phyloP scores from a whole-genome alignment of 352 stramenopile species.

The Phytophthora meadii region DNA sequence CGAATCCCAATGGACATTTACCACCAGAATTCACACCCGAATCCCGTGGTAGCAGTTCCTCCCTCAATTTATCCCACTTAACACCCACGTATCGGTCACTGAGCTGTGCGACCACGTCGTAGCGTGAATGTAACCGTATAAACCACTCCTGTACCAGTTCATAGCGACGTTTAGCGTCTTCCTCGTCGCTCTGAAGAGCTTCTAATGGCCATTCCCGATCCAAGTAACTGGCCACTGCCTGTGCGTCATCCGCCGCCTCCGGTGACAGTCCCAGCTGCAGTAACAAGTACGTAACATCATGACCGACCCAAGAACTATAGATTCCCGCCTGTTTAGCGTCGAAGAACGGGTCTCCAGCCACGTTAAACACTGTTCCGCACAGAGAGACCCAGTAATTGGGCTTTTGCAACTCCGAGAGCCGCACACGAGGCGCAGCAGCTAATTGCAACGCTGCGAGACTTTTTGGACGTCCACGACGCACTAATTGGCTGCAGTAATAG shows the following conservation, averaged over 20 bases:
- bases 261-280: slow-evolving; percentile 43
- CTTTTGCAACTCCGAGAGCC: slow-evolving; percentile 36
- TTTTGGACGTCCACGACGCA: slow-evolving; percentile 13
- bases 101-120: slow-evolving; percentile 53
- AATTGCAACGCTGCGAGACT: slow-evolving; percentile 13
- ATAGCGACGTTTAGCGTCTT: slow-evolving; percentile 27
- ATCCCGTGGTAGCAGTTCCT: slow-evolving; percentile 41
- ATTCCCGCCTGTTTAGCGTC: slow-evolving; percentile 32
- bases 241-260: slow-evolving; percentile 37
- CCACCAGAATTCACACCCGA: slow-evolving; percentile 22
- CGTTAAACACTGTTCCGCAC: slow-evolving; percentile 61
- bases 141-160: slow-evolving; percentile 65
- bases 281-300: slow-evolving; percentile 62
- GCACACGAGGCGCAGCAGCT: slow-evolving; percentile 18
- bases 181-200: slow-evolving; percentile 30
- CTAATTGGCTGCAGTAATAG: slow-evolving; percentile 31
- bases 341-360: slow-evolving; percentile 62
- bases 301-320: slow-evolving; percentile 58
- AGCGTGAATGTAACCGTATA: slow-evolving; percentile 55
- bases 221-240: slow-evolving; percentile 44
- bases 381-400: slow-evolving; percentile 54
- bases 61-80: slow-evolving; percentile 53
- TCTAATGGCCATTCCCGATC: slow-evolving; percentile 42
- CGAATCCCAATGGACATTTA: slow-evolving; percentile 74
- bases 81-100: slow-evolving; percentile 51